Evolutionary conservation across 2,329 filamentous ascomycete genomes (phyloP), one percentile per base, ranked within the genome.

Genomic region (Colletotrichum lupini): DNA sequence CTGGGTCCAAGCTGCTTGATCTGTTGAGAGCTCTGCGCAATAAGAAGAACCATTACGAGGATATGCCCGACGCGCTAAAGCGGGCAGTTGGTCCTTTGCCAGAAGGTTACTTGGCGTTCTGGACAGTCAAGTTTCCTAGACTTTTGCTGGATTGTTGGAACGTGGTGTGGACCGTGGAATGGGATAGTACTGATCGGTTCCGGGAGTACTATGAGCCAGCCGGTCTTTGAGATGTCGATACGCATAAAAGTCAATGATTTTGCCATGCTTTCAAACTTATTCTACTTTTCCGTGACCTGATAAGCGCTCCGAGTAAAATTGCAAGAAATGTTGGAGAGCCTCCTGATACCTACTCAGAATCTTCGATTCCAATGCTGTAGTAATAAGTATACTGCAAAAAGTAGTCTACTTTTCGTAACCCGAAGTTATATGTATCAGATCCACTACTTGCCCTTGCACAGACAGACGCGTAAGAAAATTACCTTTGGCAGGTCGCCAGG

Each of bases 21-120:
- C 87, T 99, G 26, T 85, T 99, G 24, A 90, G 97, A 1, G 97
- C 96, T 1, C 85, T 99, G 68, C 89, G 97, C 28, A 99, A 99
- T 84, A 99, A 99, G 89, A 94, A 94, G 78, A 98, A 98, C 76
- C 97, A 99, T 80, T 99, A 98, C 81, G 95, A 98, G 79, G 97
- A 99, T 81, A 96, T 99, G 94, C 89, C 94, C 7, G 93, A 95
- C 16, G 85, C 91, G 61, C 89, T 98, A 75, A 96, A 89, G 78
- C 85, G 85, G 74, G 81, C 82, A 35, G 94, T 98, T 0, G 95
- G 95, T 0, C 84, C 91, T 9, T 80, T 96, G 72, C 93, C 95
- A 0, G 92, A 95, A 16, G 94, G 94, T 0, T 98, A 98, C 79
- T 85, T 98, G 57, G 87, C 87, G 12, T 98, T 97, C 79, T 98